These are phyloP conservation scores for Cladosporium sp. DNA, from an alignment of 2,329 filamentous ascomycete species.

Conservation along the genomic window DNA sequence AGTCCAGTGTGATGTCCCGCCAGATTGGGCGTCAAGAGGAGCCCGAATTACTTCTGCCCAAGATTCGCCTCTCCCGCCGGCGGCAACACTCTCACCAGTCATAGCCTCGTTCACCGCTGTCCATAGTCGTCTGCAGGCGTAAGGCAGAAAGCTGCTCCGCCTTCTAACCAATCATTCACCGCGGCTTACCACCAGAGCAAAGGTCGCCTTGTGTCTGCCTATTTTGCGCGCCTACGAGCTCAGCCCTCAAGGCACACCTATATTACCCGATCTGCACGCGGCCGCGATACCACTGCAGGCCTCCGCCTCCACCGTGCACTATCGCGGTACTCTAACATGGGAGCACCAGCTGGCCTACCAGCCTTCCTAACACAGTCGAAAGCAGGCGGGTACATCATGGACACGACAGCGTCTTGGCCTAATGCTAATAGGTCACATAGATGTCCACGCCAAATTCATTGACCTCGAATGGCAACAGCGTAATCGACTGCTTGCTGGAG, in stretches of 20 bases:
- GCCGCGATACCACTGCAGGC: conserved; percentile 12
- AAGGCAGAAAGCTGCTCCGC: not conserved
- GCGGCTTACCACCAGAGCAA: conserved; percentile 3
- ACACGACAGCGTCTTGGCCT: not conserved
- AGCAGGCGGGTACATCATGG: conserved; percentile 39
- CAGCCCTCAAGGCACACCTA: not conserved
- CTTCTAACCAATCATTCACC: not conserved
- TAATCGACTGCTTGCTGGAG: conserved; percentile 47
- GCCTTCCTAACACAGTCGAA: conserved; percentile 50
- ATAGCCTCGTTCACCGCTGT: not conserved
- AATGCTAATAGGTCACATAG: conserved; percentile 32
- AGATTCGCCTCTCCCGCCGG: not conserved
- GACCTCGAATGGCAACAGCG: conserved; percentile 60
- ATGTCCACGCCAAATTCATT: conserved; percentile 57
- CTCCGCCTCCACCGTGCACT: conserved; percentile 15
- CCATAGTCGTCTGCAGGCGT: not conserved
- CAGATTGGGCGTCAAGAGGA: not conserved
- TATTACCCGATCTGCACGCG: conserved; percentile 12
- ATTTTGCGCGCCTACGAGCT: not conserved
- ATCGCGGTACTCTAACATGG: conserved; percentile 3
- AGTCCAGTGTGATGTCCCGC: no score
- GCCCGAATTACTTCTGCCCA: not conserved
- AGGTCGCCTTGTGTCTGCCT: conserved; percentile 5
- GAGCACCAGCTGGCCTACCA: conserved; percentile 36
- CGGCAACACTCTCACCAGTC: not conserved